A percentile compares a stretch with the other conserved stretches of the same genome.
These are phyloP conservation scores for Ustilago loliicola DNA, from an alignment of 1,284 basidiomycete species.

Conservation along the genomic window DNA sequence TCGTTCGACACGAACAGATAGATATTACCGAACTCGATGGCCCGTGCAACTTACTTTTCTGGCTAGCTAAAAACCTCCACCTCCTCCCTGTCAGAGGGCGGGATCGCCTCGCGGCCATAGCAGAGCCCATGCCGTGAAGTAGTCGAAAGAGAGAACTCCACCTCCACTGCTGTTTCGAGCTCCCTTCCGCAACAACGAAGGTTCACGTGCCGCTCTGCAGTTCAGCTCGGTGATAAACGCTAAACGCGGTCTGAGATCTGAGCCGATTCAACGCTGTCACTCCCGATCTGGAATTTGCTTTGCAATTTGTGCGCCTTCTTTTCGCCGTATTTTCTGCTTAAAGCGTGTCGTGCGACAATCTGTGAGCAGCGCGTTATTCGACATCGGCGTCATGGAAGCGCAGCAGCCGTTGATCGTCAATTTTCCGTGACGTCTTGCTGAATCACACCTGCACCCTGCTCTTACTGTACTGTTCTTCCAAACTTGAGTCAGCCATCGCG, in stretches of 20 bases:
- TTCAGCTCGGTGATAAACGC: no score
- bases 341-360: not conserved
- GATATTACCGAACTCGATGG: constrained; percentile 4
- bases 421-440: constrained; percentile 36
- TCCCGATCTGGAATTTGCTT: no score
- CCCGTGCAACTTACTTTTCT: not conserved
- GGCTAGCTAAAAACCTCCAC: not conserved
- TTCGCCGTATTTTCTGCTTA: no score
- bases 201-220: no score
- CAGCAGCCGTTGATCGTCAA: constrained; percentile 2
- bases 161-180: no score
- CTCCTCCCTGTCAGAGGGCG: not conserved
- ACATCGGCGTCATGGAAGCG: constrained; percentile 10
- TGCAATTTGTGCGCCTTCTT: no score
- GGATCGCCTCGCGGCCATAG: no score
- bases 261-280: no score
- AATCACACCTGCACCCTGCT: constrained; percentile 25
- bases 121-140: no score
- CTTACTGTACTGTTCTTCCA: not conserved
- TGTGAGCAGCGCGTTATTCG: constrained; percentile 3
- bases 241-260: no score
- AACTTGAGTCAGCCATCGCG: constrained; percentile 14
- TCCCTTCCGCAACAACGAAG: no score
- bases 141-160: no score
- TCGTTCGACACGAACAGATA: constrained; percentile 18